phyloP scores from a whole-genome alignment of 768 basidiomycete genomes.

The Neoboletus subvelutipes region DNA sequence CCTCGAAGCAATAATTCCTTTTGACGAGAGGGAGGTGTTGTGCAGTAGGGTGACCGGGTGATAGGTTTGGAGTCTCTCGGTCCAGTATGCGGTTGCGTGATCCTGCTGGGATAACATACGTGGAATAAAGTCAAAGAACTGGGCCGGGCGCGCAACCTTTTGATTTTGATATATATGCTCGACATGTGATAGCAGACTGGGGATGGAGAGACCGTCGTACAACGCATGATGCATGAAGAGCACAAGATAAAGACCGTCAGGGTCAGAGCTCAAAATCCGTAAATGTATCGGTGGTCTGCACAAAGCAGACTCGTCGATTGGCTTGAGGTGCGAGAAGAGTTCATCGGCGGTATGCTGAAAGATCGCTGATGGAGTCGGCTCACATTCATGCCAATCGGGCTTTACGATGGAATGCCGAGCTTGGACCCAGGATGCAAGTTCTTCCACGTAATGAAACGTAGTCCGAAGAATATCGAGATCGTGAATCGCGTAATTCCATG shows the following conservation, averaged over 20 bases:
- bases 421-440: constrained; percentile 33
- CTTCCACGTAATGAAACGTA: constrained; percentile 44
- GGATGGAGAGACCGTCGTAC: constrained; percentile 46
- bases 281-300: constrained; percentile 34
- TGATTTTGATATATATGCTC: constrained; percentile 31
- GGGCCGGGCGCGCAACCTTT: constrained; percentile 12
- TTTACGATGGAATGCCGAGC: constrained; percentile 25
- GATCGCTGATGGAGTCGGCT: constrained; percentile 2
- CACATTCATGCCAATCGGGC: constrained; percentile 27
- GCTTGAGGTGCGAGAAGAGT: constrained; percentile 13
- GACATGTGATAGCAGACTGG: constrained; percentile 35
- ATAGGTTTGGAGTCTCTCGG: constrained; percentile 25
- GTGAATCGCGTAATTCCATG: constrained; percentile 37
- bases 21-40: constrained; percentile 10
- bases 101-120: constrained; percentile 39
- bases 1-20: constrained; percentile 13
- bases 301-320: constrained; percentile 25
- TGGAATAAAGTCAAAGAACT: constrained; percentile 41
- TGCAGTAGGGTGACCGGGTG: constrained; percentile 20
- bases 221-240: constrained; percentile 48
- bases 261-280: constrained; percentile 13
- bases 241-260: constrained; percentile 26
- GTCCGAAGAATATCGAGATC: constrained; percentile 44
- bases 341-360: constrained; percentile 13
- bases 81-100: constrained; percentile 41